Evolutionary conservation across 495 filamentous ascomycete species (phyloP).

Genomic region (Trichoderma parareesei): DNA sequence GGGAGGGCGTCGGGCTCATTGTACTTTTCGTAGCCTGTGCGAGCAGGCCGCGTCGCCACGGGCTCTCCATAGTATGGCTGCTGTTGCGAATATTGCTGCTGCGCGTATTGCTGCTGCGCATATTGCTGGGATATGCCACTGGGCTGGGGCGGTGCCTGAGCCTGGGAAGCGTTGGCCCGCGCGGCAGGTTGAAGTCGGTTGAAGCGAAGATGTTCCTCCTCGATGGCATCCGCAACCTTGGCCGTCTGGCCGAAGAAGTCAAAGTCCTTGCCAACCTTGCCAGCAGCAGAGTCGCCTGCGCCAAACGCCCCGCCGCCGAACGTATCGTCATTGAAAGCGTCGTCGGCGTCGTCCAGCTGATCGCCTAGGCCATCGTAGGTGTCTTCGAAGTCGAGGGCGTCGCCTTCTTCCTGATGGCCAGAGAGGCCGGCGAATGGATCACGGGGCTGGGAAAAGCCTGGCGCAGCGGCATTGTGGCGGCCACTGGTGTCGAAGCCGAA

Average conservation of each 20-base stretch:
- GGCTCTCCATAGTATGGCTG: slow-evolving; percentile 18
- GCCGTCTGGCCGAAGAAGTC: slow-evolving; percentile 94
- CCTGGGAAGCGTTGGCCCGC: slow-evolving; percentile 23
- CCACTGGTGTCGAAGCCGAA: slow-evolving; percentile 73
- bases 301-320: slow-evolving; percentile 55
- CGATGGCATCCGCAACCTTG: slow-evolving; percentile 71
- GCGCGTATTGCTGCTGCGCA: slow-evolving; percentile 19
- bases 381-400: slow-evolving; percentile 87
- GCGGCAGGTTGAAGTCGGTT: slow-evolving; percentile 51
- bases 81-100: slow-evolving; percentile 29
- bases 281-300: slow-evolving; percentile 15
- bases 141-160: slow-evolving; percentile 19
- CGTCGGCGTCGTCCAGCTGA: slow-evolving; percentile 83
- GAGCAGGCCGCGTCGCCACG: slow-evolving; percentile 41
- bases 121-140: slow-evolving; percentile 8
- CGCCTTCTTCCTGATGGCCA: slow-evolving; percentile 58
- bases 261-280: slow-evolving; percentile 76
- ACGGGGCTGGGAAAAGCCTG: slow-evolving; percentile 74
- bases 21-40: slow-evolving; percentile 85
- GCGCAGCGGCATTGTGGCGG: slow-evolving; percentile 41
- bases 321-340: slow-evolving; percentile 97
- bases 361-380: slow-evolving; percentile 96
- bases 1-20: slow-evolving; percentile 61
- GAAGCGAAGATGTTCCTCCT: slow-evolving; percentile 82
- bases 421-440: slow-evolving; percentile 87